phyloP scores from a whole-genome alignment of 225 moss, liverwort and hornwort species.

The Straminergon stramineum region DNA sequence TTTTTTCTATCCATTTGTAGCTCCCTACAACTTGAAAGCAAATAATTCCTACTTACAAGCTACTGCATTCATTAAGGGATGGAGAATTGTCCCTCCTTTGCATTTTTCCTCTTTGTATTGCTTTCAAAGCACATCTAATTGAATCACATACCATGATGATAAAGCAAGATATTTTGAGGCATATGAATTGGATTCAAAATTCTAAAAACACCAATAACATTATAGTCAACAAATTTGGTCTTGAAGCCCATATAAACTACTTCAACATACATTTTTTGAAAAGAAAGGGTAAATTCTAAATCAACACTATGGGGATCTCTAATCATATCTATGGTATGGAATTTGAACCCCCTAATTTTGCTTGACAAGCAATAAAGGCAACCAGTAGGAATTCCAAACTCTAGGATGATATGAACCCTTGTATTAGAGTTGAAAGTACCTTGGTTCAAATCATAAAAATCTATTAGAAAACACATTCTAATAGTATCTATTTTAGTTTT shows the following conservation, averaged over 20 bases:
- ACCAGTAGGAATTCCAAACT: background rate
- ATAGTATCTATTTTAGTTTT: no score
- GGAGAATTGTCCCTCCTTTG: background rate
- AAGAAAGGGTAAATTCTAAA: background rate
- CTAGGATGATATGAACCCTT: background rate
- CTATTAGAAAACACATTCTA: no score
- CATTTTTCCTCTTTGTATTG: accelerated
- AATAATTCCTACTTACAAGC: accelerated
- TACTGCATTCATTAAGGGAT: background rate
- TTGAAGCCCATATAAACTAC: background rate
- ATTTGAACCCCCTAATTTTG: no score
- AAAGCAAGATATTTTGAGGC: background rate
- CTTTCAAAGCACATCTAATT: background rate
- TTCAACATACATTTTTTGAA: background rate
- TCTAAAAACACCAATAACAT: background rate
- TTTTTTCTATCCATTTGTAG: background rate
- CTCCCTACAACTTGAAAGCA: accelerated
- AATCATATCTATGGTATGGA: no score
- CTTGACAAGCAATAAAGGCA: no score
- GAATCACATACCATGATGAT: accelerated
- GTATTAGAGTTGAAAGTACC: no score
- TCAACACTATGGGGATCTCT: no score
- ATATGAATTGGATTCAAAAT: background rate
- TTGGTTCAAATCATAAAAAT: no score
- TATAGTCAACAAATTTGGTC: background rate